These are phyloP conservation scores for Komagataella mondaviorum DNA, from an alignment of 805 yeast species.

Conservation along the genomic window DNA sequence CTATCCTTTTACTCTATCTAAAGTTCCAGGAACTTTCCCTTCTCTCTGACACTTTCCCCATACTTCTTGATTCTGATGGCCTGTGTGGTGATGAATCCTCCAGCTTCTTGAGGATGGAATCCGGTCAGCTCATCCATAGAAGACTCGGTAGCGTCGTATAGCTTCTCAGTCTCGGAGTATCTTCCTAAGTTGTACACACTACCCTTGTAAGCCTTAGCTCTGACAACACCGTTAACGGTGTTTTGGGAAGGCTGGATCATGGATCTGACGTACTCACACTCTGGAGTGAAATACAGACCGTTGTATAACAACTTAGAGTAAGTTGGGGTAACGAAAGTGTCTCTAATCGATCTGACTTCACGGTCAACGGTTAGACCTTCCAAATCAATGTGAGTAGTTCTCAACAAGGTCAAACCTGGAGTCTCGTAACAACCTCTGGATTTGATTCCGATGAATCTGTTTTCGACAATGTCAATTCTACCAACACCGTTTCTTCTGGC, in stretches of 20 bases:
- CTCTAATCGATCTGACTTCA: constrained; percentile 95
- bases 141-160: constrained; percentile 95
- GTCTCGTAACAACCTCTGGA: constrained; percentile 99
- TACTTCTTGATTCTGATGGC: constrained; percentile 97
- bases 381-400: constrained; percentile 88
- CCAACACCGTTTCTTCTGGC: constrained; percentile 99
- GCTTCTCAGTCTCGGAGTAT: constrained; percentile 88
- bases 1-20: constrained; percentile 10
- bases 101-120: constrained; percentile 91
- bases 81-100: constrained; percentile 96
- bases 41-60: constrained; percentile 88
- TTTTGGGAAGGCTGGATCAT: constrained; percentile 93
- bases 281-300: constrained; percentile 97
- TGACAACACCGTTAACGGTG: constrained; percentile 92
- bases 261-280: constrained; percentile 87
- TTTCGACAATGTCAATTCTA: constrained; percentile 97
- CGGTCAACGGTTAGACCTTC: constrained; percentile 96
- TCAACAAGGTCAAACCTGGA: constrained; percentile 91
- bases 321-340: constrained; percentile 85
- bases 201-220: constrained; percentile 92
- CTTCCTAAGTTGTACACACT: constrained; percentile 76
- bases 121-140: constrained; percentile 99
- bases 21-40: constrained; percentile 39
- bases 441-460: constrained; percentile 97
- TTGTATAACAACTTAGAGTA: constrained; percentile 88